Evolutionary conservation across 441 rosid genomes (phyloP), one percentile per base, ranked within the genome.

Genomic region (Macaranga tanarius): DNA sequence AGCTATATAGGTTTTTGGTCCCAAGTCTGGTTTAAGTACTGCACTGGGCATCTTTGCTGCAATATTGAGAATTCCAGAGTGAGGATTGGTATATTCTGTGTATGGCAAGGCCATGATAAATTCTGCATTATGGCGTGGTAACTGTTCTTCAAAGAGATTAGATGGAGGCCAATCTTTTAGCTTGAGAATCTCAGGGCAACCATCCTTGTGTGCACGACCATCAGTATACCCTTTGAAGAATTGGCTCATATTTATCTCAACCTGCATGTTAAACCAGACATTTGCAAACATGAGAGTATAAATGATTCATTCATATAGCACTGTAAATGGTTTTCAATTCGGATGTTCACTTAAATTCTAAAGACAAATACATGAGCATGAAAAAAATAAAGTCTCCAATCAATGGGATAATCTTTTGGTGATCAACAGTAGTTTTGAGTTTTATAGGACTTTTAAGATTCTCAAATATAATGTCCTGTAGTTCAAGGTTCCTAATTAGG

Each of bases 131-230:
- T 92, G 98, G 10, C 99, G 91, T 2, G 98, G 96, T 81, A 92
- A 71, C 73, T 73, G 79, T 31, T 86, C 81, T 54, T 83, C 80
- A 73, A 91, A 95, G 69, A 75, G 69, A 71, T 75, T 84, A 63
- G 94, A 79, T 67, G 92, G 92, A 42, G 97, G 99, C 99, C 97
- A 92, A 61, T 92, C 98, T 82, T 90, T 92, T 79, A 95, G 78
- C 80, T 95, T 95, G 79, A 90, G 77, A 68, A 89, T 70, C 51
- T 42, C 85, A 55, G 98, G 99, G 97, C 98, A 90, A 0, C 0
- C 20, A 54, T 56, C 0, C 0, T 0, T 0, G 60, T 91, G 92
- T 69, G 11, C 79, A 16, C 73, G 74, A 22, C 93, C 91, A 0
- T 63, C 45, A 7, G 72, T 25, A 71, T 95, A 95, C 19, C 89